These are phyloP conservation scores for Lodderomyces oxycetoniae DNA, from an alignment of 1,139 yeast species.

Conservation along the genomic window DNA sequence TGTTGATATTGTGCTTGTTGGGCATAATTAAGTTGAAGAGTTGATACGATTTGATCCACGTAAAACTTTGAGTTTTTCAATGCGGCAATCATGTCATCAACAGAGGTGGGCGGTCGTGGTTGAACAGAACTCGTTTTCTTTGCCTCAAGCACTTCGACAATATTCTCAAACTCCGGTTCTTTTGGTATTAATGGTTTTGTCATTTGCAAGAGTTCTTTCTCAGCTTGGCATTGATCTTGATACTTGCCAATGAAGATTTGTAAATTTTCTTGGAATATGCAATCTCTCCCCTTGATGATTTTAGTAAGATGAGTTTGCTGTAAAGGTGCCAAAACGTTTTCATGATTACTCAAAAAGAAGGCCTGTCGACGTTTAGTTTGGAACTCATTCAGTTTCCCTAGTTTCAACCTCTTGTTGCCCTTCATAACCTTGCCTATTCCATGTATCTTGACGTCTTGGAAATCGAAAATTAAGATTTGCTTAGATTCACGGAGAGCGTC, in stretches of 20 bases:
- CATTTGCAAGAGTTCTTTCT: slow-evolving; percentile 26
- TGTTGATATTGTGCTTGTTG: slow-evolving; percentile 17
- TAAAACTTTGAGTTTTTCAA: slow-evolving; percentile 48
- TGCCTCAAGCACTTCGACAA: slow-evolving; percentile 39
- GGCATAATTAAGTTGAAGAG: slow-evolving; percentile 23
- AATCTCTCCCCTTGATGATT: slow-evolving; percentile 56
- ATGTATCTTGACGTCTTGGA: slow-evolving; percentile 59
- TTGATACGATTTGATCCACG: slow-evolving; percentile 48
- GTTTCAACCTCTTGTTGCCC: slow-evolving; percentile 17
- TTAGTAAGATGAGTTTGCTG: slow-evolving; percentile 42
- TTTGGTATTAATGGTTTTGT: slow-evolving; percentile 45
- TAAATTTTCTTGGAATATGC: slow-evolving; percentile 39
- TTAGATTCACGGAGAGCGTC: slow-evolving; percentile 22
- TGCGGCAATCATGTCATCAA: slow-evolving; percentile 40
- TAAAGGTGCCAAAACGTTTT: slow-evolving; percentile 22
- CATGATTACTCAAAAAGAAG: slow-evolving; percentile 26
- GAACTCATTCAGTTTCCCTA: slow-evolving; percentile 7
- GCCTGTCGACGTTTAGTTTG: slow-evolving; percentile 12
- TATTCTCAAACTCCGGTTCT: slow-evolving; percentile 28
- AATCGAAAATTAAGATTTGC: slow-evolving; percentile 69
- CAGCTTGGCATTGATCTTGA: slow-evolving; percentile 23
- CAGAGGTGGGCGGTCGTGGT: slow-evolving; percentile 17
- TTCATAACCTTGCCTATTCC: slow-evolving; percentile 33
- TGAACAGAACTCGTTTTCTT: slow-evolving; percentile 6
- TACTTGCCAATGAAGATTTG: slow-evolving; percentile 8